Percentiles rank a stretch among this genome's conserved stretches.
Conservation (phyloP, 2,329 filamentous ascomycete genomes). For the Xylaria sp. region DNA sequence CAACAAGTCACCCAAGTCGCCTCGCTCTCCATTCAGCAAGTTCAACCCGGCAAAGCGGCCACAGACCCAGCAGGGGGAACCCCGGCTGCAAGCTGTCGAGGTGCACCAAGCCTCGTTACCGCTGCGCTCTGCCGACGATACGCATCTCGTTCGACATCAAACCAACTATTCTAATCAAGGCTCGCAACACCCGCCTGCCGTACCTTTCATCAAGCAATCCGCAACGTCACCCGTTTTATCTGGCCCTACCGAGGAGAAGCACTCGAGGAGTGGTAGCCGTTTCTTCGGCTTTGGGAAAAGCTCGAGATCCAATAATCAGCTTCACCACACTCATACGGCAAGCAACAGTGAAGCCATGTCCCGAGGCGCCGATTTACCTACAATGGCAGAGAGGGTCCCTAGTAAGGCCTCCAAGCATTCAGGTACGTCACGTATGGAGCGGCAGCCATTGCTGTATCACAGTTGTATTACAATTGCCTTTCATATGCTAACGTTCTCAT, state of each 20-base stretch:
- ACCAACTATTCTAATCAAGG: conserved; percentile 38
- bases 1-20: conserved; percentile 47
- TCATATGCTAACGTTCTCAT: conserved; percentile 42
- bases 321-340: conserved; percentile 42
- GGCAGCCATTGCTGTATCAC: conserved; percentile 4
- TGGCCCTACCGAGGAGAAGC: conserved; percentile 45
- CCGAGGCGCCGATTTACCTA: conserved; percentile 45
- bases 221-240: conserved; percentile 38
- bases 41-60: conserved; percentile 46
- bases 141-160: conserved; percentile 41
- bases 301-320: conserved; percentile 43
- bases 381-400: conserved; percentile 46
- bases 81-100: conserved; percentile 30
- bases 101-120: conserved; percentile 30
- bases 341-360: conserved; percentile 45
- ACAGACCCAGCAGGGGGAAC: conserved; percentile 38
- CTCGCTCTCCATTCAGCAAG: conserved; percentile 49
- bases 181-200: conserved; percentile 37
- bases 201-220: conserved; percentile 39
- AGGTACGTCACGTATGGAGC: conserved; percentile 42
- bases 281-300: conserved; percentile 50
- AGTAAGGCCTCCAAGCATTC: conserved; percentile 48
- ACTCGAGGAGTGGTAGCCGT: conserved; percentile 48
- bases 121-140: conserved; percentile 44
- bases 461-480: conserved; percentile 28